Evolutionary conservation across 2,329 filamentous ascomycete species (phyloP), one percentile per base, ranked within the genome.

Genomic region (Cladobotryum protrusum): DNA sequence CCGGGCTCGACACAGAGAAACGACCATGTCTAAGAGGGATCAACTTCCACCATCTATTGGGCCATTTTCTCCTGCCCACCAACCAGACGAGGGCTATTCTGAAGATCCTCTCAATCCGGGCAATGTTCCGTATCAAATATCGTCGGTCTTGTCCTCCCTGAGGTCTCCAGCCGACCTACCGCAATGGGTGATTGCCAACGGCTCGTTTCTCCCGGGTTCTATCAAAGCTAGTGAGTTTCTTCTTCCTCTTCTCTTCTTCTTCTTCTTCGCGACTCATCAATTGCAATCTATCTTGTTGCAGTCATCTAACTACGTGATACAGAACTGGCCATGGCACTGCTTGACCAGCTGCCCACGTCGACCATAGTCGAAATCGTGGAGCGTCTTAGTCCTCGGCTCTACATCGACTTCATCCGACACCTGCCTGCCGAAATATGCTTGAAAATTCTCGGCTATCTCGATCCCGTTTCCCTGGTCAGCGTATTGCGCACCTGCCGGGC

Each of bases 391-490:
- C 88, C 90, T 4, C 79, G 91, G 47, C 83, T 97, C 3, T 91
- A 96, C 67, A 92, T 96, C 70, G 89, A 99, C 69, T 96, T 96
- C 48, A 83, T 96, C 39, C 75, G 82, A 56, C 83, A 89, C 60
- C 80, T 99, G 1, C 93, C 93, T 0, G 83, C 88, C 20, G 93
- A 99, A 66, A 87, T 99, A 60, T 95, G 89, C 53, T 83, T 93
- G 41, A 86, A 95, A 61, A 86, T 97, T 41, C 84, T 99, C 40
- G 85, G 86, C 14, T 93, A 90, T 62, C 83, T 99, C 45, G 87
- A 91, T 48, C 86, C 90, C 1, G 67, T 82, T 24, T 93, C 90
- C 1, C 75, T 99, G 36, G 76, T 97, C 50, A 82, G 81, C 45
- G 87, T 91, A 2, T 89, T 89, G 1, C 79, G 82, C 41, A 83